A percentile compares a stretch with the other conserved stretches of the same genome.
Conservation (phyloP, 257 asterid species). For the Solanum stenotomum region DNA sequence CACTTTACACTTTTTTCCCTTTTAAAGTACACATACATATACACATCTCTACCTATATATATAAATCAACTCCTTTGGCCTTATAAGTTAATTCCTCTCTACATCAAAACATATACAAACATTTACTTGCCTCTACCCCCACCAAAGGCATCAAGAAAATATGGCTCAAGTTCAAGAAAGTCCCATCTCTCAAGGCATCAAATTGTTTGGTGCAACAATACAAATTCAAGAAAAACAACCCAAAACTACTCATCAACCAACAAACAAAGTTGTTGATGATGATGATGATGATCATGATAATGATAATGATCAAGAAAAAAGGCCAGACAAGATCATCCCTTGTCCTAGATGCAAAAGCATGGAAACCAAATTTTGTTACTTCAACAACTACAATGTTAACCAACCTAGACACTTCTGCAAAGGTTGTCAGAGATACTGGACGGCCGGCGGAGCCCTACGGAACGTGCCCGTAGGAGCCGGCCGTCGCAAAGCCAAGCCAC, state of each 20-base stretch:
- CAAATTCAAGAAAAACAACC: conserved; percentile 15
- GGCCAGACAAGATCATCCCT: conserved; percentile 75
- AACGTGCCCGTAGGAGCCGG: conserved; percentile 88
- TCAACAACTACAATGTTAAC: conserved; percentile 79
- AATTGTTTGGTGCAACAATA: conserved; percentile 66
- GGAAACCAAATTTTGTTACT: conserved; percentile 85
- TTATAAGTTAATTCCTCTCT: background rate
- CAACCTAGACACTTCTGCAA: conserved; percentile 85
- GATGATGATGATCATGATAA: background rate
- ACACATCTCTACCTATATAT: background rate
- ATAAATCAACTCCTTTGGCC: background rate
- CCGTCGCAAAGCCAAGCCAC: conserved; percentile 67
- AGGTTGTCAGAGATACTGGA: conserved; percentile 86
- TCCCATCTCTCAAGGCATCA: conserved; percentile 48
- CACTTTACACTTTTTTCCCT: conserved; percentile 7
- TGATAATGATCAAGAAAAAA: conserved; percentile 16
- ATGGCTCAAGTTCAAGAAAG: conserved; percentile 44
- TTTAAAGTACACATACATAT: conserved; percentile 1
- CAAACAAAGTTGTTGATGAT: conserved; percentile 7
- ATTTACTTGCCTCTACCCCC: background rate
- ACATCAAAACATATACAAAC: conserved; percentile 15
- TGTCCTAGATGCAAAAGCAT: conserved; percentile 84
- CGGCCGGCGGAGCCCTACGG: conserved; percentile 83
- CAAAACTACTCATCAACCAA: background rate
- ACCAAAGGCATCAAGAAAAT: background rate